Evolutionary conservation across 208 protist genomes (phyloP), one percentile per base, ranked within the genome.

Genomic region (Phytomonas francai): DNA sequence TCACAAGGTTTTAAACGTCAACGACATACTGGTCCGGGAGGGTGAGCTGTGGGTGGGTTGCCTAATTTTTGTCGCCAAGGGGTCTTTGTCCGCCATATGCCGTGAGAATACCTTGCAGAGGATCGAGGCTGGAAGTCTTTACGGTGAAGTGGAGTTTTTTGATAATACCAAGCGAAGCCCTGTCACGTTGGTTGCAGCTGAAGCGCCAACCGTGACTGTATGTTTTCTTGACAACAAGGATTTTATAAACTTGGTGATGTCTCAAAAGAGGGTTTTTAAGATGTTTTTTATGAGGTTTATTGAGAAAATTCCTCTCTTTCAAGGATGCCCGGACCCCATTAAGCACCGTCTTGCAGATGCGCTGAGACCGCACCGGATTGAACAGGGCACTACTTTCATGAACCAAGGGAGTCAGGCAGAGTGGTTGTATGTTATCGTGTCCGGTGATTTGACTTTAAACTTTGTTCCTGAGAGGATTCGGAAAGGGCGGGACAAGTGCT

Each of bases 361-460:
- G 27, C 75, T 95, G 34, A 79, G 79, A 22, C 77, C 92, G 28
- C 77, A 77, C 33, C 76, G 65, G n/a, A 68, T 91, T 61, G 59
- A 73, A 31, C 68, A 79, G 30, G 84, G 81, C 0, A 66, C 67
- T 36, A 66, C 74, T 9, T 69, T 95, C 22, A 68, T 77, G 29
- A 61, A 78, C 45, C 74, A 78, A 29, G 80, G 83, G 12, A 67
- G 72, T 19, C 67, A 73, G 8, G 81, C 91, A 49, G 79, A 92
- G 70, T 93, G 87, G 85, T 75, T 95, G 65, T 88, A 88, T 76
- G 65, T 95, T 12, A 76, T 95, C 31, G 77, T 95, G 61, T 79
- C 78, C 16, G 90, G 90, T 32, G 78, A 71, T 2, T 79, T 91
- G 19, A 70, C 66, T 58, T 62, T 62, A 32, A 33, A 29, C 34